Evolutionary conservation across 2,329 filamentous ascomycete genomes (phyloP).

Genomic region (Nemania serpens): DNA sequence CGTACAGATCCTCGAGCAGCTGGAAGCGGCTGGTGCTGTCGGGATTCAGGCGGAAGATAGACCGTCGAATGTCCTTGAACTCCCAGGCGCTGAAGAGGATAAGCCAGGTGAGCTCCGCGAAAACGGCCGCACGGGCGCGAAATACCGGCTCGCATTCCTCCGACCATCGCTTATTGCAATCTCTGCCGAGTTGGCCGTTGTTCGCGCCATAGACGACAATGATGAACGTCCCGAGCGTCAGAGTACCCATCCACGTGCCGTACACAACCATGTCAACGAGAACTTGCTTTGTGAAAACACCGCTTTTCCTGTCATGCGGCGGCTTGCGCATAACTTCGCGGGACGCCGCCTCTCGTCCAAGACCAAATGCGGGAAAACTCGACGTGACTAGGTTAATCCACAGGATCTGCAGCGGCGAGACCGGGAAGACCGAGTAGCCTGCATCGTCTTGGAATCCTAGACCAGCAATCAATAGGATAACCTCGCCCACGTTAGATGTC

Average conservation of each 20-base stretch:
- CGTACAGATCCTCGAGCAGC: slow-evolving; percentile 66
- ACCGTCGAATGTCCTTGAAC: slow-evolving; percentile 73
- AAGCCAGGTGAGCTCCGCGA: slow-evolving; percentile 74
- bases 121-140: slow-evolving; percentile 72
- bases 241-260: slow-evolving; percentile 75
- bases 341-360: slow-evolving; percentile 77
- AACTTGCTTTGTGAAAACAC: slow-evolving; percentile 79
- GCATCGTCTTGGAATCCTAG: slow-evolving; percentile 76
- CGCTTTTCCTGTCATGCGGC: slow-evolving; percentile 69
- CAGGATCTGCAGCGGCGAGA: slow-evolving; percentile 83
- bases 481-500: slow-evolving; percentile 82
- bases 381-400: slow-evolving; percentile 97
- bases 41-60: slow-evolving; percentile 70
- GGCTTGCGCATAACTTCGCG: slow-evolving; percentile 80
- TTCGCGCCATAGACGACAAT: slow-evolving; percentile 65
- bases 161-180: slow-evolving; percentile 67
- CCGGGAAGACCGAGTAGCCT: slow-evolving; percentile 79
- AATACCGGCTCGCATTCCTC: slow-evolving; percentile 65
- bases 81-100: slow-evolving; percentile 79
- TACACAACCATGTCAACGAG: slow-evolving; percentile 81
- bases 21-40: slow-evolving; percentile 56
- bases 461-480: slow-evolving; percentile 78
- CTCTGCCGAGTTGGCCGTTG: slow-evolving; percentile 57
- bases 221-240: slow-evolving; percentile 68
- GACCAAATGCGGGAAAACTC: slow-evolving; percentile 83